phyloP scores from a whole-genome alignment of 345 rosid genomes.

The Aethionema arabicum region DNA sequence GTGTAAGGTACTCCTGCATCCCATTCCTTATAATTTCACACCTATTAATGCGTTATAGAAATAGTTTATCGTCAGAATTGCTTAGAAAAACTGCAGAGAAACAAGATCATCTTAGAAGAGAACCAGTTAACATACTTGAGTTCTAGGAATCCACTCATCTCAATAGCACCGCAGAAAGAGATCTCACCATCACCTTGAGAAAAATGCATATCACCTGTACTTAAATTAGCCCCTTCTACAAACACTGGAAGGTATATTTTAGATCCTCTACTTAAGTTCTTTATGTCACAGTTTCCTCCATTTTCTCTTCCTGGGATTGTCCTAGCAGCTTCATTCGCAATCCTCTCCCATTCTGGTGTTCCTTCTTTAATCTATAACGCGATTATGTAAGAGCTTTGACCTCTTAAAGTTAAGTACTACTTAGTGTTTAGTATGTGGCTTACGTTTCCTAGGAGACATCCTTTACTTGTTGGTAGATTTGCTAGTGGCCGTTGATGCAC shows the following conservation, averaged over 20 bases:
- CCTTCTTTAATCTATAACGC: conserved; percentile 54
- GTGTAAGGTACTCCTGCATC: conserved; percentile 91
- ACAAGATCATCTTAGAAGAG: conserved; percentile 4
- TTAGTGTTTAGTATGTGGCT: neutral
- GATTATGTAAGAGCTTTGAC: conserved; percentile 6
- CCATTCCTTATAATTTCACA: conserved; percentile 83
- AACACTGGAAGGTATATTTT: conserved; percentile 85
- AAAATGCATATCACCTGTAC: conserved; percentile 95
- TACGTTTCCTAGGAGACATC: conserved; percentile 77
- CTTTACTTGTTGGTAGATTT: conserved; percentile 65
- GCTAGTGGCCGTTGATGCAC: conserved; percentile 81
- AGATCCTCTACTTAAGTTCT: conserved; percentile 84
- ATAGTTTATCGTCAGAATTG: neutral
- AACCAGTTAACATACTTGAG: conserved; percentile 56
- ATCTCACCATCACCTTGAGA: conserved; percentile 98
- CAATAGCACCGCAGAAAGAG: conserved; percentile 92
- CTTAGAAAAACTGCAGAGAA: neutral
- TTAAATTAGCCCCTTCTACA: conserved; percentile 86
- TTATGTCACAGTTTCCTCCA: conserved; percentile 95
- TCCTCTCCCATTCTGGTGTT: conserved; percentile 75
- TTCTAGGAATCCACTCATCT: conserved; percentile 89
- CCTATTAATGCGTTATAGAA: conserved; percentile 33
- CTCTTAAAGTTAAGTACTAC: neutral
- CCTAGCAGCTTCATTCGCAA: conserved; percentile 73
- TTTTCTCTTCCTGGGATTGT: conserved; percentile 94